Conservation (phyloP, 2,329 filamentous ascomycete genomes). For the Bipolaris cookei region DNA sequence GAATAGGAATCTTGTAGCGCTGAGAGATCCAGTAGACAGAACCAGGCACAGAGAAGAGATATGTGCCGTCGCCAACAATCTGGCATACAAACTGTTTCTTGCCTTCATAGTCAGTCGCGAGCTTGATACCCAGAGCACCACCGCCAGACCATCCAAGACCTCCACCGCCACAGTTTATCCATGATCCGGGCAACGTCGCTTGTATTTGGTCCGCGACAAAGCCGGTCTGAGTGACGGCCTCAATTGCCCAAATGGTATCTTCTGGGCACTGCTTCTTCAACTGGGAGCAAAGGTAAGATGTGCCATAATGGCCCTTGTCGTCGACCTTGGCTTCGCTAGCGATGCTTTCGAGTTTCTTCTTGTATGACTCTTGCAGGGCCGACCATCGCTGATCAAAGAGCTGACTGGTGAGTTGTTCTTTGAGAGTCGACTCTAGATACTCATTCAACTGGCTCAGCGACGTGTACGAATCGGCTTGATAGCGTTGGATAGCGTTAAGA, state of each 20-base stretch:
- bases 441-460: slow-evolving; percentile 72
- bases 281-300: slow-evolving; percentile 62
- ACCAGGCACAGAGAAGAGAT: slow-evolving; percentile 68
- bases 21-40: slow-evolving; percentile 73
- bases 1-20: slow-evolving; percentile 68
- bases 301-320: slow-evolving; percentile 67
- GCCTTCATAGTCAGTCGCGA: slow-evolving; percentile 64
- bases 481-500: slow-evolving; percentile 60
- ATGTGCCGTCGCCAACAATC: slow-evolving; percentile 72
- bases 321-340: slow-evolving; percentile 64
- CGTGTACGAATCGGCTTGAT: slow-evolving; percentile 59
- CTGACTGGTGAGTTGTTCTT: slow-evolving; percentile 49
- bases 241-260: slow-evolving; percentile 77
- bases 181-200: slow-evolving; percentile 70
- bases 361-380: slow-evolving; percentile 64
- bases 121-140: slow-evolving; percentile 75
- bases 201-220: slow-evolving; percentile 75
- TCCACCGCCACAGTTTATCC: slow-evolving; percentile 82
- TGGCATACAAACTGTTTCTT: slow-evolving; percentile 49
- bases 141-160: slow-evolving; percentile 83
- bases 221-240: slow-evolving; percentile 75
- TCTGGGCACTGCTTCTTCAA: slow-evolving; percentile 63
- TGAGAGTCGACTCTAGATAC: slow-evolving; percentile 58
- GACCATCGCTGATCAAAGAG: slow-evolving; percentile 58
- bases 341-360: slow-evolving; percentile 66